phyloP scores from a whole-genome alignment of 108 stramenopile genomes.

The Seminavis robusta region DNA sequence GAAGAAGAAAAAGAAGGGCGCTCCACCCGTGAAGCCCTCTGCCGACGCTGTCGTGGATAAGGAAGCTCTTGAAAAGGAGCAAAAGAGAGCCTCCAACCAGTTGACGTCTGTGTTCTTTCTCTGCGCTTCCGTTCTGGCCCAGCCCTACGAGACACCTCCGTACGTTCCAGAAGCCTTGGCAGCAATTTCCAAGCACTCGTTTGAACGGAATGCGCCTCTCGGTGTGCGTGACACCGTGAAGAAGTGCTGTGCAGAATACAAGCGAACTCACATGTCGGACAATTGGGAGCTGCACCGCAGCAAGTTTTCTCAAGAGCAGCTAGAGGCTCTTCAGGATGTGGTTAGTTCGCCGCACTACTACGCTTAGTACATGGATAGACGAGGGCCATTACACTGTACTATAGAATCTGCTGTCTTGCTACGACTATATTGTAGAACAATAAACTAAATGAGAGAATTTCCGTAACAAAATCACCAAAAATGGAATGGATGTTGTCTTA shows the following conservation, averaged over 20 bases:
- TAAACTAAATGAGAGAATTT: too few species aligned
- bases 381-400: too few species aligned
- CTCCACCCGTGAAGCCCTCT: conserved; percentile 2
- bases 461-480: too few species aligned
- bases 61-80: conserved; percentile 42
- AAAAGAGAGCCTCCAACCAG: conserved; percentile 57
- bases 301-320: conserved; percentile 75
- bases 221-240: conserved; percentile 87
- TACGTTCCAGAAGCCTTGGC: conserved; percentile 80
- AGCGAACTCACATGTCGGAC: conserved; percentile 85
- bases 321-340: conserved; percentile 87
- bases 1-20: conserved; percentile 54
- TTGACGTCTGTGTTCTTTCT: conserved; percentile 82
- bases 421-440: too few species aligned
- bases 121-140: conserved; percentile 69
- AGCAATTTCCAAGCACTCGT: conserved; percentile 87
- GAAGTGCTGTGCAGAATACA: conserved; percentile 85
- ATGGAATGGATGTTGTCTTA: too few species aligned
- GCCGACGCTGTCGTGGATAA: conserved; percentile 25
- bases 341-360: conserved; percentile 90
- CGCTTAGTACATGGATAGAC: too few species aligned
- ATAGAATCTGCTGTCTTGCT: too few species aligned
- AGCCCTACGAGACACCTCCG: conserved; percentile 82
- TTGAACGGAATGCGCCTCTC: conserved; percentile 76
- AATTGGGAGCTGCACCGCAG: conserved; percentile 84